These are phyloP conservation scores for Komagataella ulmi DNA, from an alignment of 805 yeast species.

Conservation along the genomic window DNA sequence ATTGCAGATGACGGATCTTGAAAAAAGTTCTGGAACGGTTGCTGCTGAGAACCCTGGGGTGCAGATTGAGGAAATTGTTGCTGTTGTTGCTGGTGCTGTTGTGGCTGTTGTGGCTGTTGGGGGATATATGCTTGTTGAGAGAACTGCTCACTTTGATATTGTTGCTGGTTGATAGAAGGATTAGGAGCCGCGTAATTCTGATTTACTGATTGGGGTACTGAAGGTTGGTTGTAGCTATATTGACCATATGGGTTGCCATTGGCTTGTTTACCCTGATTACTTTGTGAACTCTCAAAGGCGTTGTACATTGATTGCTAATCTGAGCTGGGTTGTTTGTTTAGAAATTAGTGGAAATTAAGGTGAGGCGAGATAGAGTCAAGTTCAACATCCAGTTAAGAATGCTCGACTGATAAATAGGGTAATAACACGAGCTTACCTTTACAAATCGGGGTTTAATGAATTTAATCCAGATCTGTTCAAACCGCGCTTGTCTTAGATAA, in stretches of 20 bases:
- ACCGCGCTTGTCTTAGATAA: neutral
- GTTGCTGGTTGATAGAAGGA: neutral
- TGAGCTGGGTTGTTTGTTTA: neutral
- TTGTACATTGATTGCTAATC: neutral
- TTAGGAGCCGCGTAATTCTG: neutral
- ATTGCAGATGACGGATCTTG: slow-evolving; percentile 71
- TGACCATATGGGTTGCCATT: neutral
- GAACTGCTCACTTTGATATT: neutral
- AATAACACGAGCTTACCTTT: neutral
- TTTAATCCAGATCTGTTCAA: neutral
- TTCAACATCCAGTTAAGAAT: neutral
- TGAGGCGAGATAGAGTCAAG: neutral
- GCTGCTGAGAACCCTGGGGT: slow-evolving; percentile 7
- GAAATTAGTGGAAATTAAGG: neutral
- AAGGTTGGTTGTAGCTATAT: neutral
- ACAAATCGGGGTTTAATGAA: neutral
- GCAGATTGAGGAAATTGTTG: slow-evolving; percentile 7
- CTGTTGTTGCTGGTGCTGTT: slow-evolving; percentile 14
- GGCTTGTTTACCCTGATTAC: neutral
- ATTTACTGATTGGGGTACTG: neutral
- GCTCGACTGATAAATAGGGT: neutral
- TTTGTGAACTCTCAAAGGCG: neutral
- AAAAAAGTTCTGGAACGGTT: slow-evolving; percentile 30
- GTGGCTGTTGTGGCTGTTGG: slow-evolving; percentile 1
- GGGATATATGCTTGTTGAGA: neutral